Percentiles rank a stretch among this genome's conserved stretches.
phyloP scores from a whole-genome alignment of 2,329 filamentous ascomycete species.

The Aureobasidium subglaciale region DNA sequence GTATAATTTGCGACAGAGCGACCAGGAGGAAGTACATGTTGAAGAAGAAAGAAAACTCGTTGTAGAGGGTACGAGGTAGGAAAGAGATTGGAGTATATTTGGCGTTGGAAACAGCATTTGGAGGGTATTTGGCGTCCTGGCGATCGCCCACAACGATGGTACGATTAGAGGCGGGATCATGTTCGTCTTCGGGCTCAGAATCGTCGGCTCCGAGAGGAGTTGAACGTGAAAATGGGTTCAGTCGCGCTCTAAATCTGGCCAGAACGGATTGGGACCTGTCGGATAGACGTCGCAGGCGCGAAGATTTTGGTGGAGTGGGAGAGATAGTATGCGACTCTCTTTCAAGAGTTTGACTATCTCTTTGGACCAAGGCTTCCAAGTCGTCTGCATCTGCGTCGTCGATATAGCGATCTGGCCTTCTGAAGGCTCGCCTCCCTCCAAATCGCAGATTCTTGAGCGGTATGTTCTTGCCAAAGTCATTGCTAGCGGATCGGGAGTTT shows the following conservation, averaged over 20 bases:
- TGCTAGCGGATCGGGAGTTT: slow-evolving; percentile 27
- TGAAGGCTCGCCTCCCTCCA: slow-evolving; percentile 33
- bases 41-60: slow-evolving; percentile 99
- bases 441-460: slow-evolving; percentile 58
- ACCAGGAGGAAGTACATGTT: slow-evolving; percentile 98
- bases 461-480: slow-evolving; percentile 50
- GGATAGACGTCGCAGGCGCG: background rate
- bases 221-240: slow-evolving; percentile 25
- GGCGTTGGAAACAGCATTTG: slow-evolving; percentile 89
- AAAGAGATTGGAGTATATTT: slow-evolving; percentile 97
- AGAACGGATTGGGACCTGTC: slow-evolving; percentile 12
- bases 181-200: slow-evolving; percentile 34
- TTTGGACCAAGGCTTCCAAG: slow-evolving; percentile 54
- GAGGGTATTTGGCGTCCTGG: slow-evolving; percentile 71
- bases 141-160: slow-evolving; percentile 66
- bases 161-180: slow-evolving; percentile 61
- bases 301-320: background rate
- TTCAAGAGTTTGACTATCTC: slow-evolving; percentile 42
- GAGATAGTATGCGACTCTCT: background rate
- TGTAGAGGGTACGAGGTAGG: slow-evolving; percentile 88
- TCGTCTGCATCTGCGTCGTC: slow-evolving; percentile 57
- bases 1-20: slow-evolving; percentile 87
- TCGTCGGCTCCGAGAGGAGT: slow-evolving; percentile 10
- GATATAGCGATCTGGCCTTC: slow-evolving; percentile 29
- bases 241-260: slow-evolving; percentile 14